Base-by-base conservation (phyloP, 192 early-diverging fungal genomes). In the Gamsiella multidivaricata region DNA sequence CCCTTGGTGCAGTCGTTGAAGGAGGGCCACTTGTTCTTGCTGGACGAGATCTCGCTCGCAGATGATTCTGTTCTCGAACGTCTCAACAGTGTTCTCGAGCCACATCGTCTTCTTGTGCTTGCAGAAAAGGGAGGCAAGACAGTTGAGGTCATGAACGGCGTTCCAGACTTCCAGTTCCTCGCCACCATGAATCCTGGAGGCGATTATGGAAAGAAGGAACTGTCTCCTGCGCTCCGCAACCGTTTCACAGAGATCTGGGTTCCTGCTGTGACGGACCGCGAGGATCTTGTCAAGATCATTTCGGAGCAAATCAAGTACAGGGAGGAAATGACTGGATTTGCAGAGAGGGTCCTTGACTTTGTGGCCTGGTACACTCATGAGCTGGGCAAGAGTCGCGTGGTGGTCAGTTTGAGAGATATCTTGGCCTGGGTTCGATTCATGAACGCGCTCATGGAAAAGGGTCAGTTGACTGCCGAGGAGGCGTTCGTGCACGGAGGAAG, bases 101-200 rank as follows among this genome's bases (percentile, higher is more conserved):
- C 96, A 0, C 83, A 88, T 36, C 86, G 94, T 51, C 82, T 89
- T 10, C 81, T 99, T 10, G 91, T 97, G 14, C 82, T 99, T 20
- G 95, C 96, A 20, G 97, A 99, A 80, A 95, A 97, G 59, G 92
- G 92, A 20, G 89, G 92, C 22, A 83, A 91, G 54, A 70, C 81
- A 28, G 84, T 95, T 36, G 90, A 93, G 63, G 88, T 91, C 33
- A 81, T 97, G 53, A 79, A 80, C 11, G 96, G 87, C 0, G 75
- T 64, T 8, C 76, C 83, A 5, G 88, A 87, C 11, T 99, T 99
- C 82, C 89, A 91, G 54, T 97, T 99, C 80, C 81, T 97, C 17
- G 96, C 97, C 2, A 99, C 97, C 3, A 99, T 99, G 97, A 99
- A 99, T 81, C 97, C 97, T 5, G 97, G 97, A 37, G 97, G 97